Conservation (phyloP, 208 protist genomes). For the Acanthamoeba triangularis region DNA sequence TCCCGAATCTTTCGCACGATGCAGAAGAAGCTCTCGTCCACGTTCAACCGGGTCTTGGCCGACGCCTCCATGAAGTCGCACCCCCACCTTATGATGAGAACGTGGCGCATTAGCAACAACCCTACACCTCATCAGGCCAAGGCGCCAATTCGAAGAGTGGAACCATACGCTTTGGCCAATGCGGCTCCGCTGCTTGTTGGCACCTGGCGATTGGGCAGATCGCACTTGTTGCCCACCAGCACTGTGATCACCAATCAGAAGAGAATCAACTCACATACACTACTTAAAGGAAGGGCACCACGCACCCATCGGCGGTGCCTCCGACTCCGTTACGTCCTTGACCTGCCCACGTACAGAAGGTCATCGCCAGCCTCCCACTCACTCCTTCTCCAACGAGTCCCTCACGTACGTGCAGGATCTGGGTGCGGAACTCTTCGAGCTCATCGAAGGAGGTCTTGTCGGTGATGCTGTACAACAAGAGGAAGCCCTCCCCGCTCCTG, state of each 20-base stretch:
- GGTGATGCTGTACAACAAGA: constrained; percentile 90
- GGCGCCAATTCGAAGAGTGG: neutral
- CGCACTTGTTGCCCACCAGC: constrained; percentile 90
- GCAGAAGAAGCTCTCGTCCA: constrained; percentile 90
- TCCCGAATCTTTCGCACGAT: constrained; percentile 88
- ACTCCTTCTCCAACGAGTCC: no score
- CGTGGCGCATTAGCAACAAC: constrained; percentile 81
- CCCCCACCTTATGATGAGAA: constrained; percentile 75
- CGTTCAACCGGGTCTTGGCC: constrained; percentile 91
- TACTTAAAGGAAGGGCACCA: neutral
- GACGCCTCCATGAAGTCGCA: constrained; percentile 89
- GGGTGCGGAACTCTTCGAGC: constrained; percentile 74
- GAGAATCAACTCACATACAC: neutral
- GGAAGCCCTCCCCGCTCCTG: constrained; percentile 88
- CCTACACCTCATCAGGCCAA: constrained; percentile 85
- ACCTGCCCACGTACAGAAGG: neutral
- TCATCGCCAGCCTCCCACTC: no score
- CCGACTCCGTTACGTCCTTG: neutral
- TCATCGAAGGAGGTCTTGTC: constrained; percentile 89
- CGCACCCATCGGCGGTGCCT: constrained; percentile 5
- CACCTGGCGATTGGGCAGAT: constrained; percentile 87
- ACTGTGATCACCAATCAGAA: neutral
- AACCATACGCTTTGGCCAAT: constrained; percentile 83
- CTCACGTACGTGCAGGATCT: constrained; percentile 64
- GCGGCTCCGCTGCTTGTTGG: constrained; percentile 84